Base-by-base conservation (phyloP, 441 rosid genomes). In the Breynia disticha region DNA sequence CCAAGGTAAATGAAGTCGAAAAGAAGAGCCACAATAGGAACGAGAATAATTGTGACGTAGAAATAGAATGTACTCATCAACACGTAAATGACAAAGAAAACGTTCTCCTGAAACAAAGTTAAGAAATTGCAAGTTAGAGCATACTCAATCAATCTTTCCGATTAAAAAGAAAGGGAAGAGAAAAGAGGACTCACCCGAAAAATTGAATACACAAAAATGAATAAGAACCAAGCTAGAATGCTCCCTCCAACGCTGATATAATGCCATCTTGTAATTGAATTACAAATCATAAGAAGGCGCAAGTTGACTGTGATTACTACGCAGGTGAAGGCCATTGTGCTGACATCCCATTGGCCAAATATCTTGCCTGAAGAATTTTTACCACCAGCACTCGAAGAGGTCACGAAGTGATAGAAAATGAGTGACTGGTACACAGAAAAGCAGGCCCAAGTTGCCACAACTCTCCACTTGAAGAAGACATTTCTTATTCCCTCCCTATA, bases 301-400 rank as follows among this genome's bases (percentile, higher is more conserved):
- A 87, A 65, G 68, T 94, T 94, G 52, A 94, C 96, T 11, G 97
- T 84, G 52, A 94, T 76, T 17, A 94, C 95, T 58, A 87, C 95
- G 78, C 97, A 86, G 32, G 97, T 87, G 77, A 94, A 94, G 45
- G 86, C 97, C 84, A 94, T 68, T 14, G 99, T 94, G 84, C 99
- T 94, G 65, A 94, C 81, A 59, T 94, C 99, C 99, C 99, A 94
- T 14, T 79, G 78, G 47, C 99, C 99, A 62, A 94, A 86, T 32
- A 74, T 72, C 86, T 67, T 86, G 61, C 99, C 97, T 0, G 91
- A 81, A 62, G 94, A 78, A 65, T 83, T 86, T 68, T 69, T 71
- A 54, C 84, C 88, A 11, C 65, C 61, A 41, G 71, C 69, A 69
- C 94, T 73, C 35, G 99, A 82, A 60, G 59, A 21, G 9, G 82